These are phyloP conservation scores for Macrolepiota fuliginosa DNA, from an alignment of 768 basidiomycete species.

Conservation along the genomic window DNA sequence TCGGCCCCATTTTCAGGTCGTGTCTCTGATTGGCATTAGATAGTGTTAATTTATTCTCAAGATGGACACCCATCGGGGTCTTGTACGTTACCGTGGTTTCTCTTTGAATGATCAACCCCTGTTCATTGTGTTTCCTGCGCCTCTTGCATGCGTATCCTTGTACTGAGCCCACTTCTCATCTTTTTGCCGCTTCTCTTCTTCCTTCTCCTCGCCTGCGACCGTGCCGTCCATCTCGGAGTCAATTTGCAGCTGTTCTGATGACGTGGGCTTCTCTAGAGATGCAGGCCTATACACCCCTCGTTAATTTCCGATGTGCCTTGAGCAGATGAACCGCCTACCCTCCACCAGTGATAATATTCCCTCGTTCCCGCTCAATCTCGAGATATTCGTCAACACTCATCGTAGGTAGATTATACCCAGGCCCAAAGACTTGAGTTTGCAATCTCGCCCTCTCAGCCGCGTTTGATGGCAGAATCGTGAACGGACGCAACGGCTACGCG, in stretches of 20 bases:
- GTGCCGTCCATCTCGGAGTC: slow-evolving; percentile 88
- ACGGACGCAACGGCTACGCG: slow-evolving; percentile 79
- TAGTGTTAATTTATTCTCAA: slow-evolving; percentile 2
- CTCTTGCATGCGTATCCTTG: slow-evolving; percentile 81
- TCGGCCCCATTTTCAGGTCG: too few species aligned
- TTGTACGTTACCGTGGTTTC: slow-evolving; percentile 19
- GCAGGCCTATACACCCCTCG: slow-evolving; percentile 46
- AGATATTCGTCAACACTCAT: slow-evolving; percentile 97
- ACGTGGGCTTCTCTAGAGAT: slow-evolving; percentile 64
- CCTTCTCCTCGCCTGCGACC: slow-evolving; percentile 58
- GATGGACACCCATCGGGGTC: background rate
- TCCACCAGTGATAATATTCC: slow-evolving; percentile 85
- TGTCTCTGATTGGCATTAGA: slow-evolving; percentile 9
- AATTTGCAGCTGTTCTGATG: slow-evolving; percentile 72
- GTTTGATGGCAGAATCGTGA: slow-evolving; percentile 84
- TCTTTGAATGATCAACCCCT: slow-evolving; percentile 53
- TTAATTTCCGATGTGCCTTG: background rate
- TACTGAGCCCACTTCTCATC: slow-evolving; percentile 92
- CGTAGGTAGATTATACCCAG: slow-evolving; percentile 82
- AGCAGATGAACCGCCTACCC: slow-evolving; percentile 51
- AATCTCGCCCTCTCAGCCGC: slow-evolving; percentile 67
- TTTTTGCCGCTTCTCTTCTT: slow-evolving; percentile 75
- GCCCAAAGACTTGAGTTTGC: slow-evolving; percentile 79
- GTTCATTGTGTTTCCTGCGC: slow-evolving; percentile 98
- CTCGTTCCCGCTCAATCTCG: slow-evolving; percentile 76